phyloP scores from a whole-genome alignment of 495 filamentous ascomycete species.

The Aspergillus sclerotiicarbonarius region DNA sequence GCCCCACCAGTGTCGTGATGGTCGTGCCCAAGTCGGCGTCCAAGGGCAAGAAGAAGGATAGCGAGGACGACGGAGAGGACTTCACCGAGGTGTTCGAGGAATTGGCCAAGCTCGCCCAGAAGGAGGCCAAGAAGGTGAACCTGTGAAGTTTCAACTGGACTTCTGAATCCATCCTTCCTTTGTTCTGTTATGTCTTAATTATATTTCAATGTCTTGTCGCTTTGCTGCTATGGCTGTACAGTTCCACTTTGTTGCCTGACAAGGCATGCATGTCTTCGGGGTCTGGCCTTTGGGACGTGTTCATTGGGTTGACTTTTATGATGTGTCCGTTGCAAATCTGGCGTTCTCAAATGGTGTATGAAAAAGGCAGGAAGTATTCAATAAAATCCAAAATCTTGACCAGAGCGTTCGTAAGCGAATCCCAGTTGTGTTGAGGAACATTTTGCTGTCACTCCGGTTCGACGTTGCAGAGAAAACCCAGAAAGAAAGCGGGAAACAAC shows the following conservation, averaged over 20 bases:
- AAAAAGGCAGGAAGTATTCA: conserved; percentile 42
- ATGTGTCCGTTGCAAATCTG: conserved; percentile 43
- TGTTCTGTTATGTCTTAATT: conserved; percentile 29
- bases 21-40: conserved; percentile 57
- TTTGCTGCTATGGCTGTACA: conserved; percentile 44
- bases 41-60: conserved; percentile 56
- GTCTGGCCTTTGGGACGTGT: conserved; percentile 42
- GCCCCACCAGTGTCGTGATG: conserved; percentile 94
- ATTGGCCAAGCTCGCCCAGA: conserved; percentile 68
- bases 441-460: not conserved
- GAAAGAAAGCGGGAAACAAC: not conserved
- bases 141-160: conserved; percentile 33
- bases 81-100: conserved; percentile 72
- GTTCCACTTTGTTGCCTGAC: conserved; percentile 42
- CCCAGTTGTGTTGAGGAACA: too few relatives aligned
- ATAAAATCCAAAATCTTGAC: conserved; percentile 25
- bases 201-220: conserved; percentile 32
- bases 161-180: conserved; percentile 14
- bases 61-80: conserved; percentile 56
- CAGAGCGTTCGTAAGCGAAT: not conserved
- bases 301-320: conserved; percentile 36
- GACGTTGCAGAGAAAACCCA: not conserved
- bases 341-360: conserved; percentile 48
- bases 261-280: conserved; percentile 46
- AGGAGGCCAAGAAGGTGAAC: conserved; percentile 56